Conservation (phyloP, 352 stramenopile species). For the Peronosclerospora sorghi region DNA sequence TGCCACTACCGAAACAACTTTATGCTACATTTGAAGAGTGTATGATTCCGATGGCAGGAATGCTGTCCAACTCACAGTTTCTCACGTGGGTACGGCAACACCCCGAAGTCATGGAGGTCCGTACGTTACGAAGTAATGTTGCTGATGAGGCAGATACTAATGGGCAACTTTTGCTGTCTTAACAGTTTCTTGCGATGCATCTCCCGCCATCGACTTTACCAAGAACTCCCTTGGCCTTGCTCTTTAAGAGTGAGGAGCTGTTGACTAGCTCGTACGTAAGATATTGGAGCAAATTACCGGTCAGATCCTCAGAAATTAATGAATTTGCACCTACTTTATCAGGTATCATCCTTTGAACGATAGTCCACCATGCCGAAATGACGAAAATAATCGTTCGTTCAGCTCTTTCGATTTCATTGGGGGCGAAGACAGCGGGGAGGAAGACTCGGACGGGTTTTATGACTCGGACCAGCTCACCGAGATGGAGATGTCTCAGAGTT, state of each 20-base stretch:
- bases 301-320: too few species aligned
- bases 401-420: conserved; percentile 78
- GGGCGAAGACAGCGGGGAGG: conserved; percentile 63
- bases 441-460: conserved; percentile 65
- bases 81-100: conserved; percentile 66
- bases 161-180: not conserved
- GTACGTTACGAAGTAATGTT: not conserved
- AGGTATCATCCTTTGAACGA: conserved; percentile 60
- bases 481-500: conserved; percentile 53
- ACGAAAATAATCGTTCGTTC: conserved; percentile 28
- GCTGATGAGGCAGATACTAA: not conserved
- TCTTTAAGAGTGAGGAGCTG: conserved; percentile 35
- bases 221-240: conserved; percentile 22
- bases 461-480: conserved; percentile 62
- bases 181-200: conserved; percentile 38
- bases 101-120: conserved; percentile 51
- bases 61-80: conserved; percentile 55
- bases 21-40: conserved; percentile 71
- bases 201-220: conserved; percentile 25
- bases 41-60: conserved; percentile 33
- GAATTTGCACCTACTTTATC: too few species aligned
- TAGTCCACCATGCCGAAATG: conserved; percentile 53
- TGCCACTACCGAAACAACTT: conserved; percentile 63
- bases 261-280: conserved; percentile 22
- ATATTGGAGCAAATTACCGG: too few species aligned